Percentiles rank a stretch among this genome's conserved stretches.
Conservation (phyloP, 306 rosid genomes). For the apple (Malus domestica) region ASM211411v1 NC_041800.1:4697001-4697500, state of each 20-base stretch:
- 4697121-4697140: conserved; percentile 12
- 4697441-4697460: conserved; percentile 84
- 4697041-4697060: background rate
- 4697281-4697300: too few species aligned
- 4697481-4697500: background rate
- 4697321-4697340: too few species aligned
- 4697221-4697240: conserved; percentile 87
- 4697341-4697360: too few species aligned
- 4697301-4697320: too few species aligned
- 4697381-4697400: too few species aligned
- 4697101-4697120: background rate
- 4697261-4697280: conserved; percentile 39
- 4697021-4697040: background rate
- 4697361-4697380: too few species aligned
- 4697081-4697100: background rate
- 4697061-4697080: background rate
- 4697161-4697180: conserved; percentile 73
- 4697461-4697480: conserved; percentile 21
- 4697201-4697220: conserved; percentile 71
- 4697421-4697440: conserved; percentile 55
- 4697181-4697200: conserved; percentile 74
- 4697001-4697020: too few species aligned
- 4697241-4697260: conserved; percentile 86
- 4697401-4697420: too few species aligned
- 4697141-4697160: conserved; percentile 44